Evolutionary conservation across 2,329 filamentous ascomycete species (phyloP).

Genomic region (Coniochaeta prunicola): DNA sequence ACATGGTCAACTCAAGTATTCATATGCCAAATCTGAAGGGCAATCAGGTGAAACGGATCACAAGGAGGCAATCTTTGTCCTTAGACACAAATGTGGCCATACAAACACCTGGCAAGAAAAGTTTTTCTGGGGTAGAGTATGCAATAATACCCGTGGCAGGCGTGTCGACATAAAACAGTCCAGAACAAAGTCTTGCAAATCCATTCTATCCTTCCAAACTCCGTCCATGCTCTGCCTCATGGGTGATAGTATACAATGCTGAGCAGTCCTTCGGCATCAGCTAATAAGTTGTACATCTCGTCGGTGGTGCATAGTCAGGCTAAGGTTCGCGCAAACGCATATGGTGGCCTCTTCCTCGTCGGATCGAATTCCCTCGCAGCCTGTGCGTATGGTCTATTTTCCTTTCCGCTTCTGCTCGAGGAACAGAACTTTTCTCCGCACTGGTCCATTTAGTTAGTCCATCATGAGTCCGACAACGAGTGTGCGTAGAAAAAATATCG

Average conservation of each 20-base stretch:
- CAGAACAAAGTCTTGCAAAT: neutral
- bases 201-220: neutral
- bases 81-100: neutral
- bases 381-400: constrained; percentile 34
- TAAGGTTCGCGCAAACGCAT: neutral
- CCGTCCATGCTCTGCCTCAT: constrained; percentile 1
- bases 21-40: neutral
- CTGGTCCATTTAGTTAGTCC: constrained; percentile 34
- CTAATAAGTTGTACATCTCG: neutral
- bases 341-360: neutral
- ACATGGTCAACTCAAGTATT: neutral
- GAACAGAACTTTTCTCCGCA: constrained; percentile 93
- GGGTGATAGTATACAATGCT: constrained; percentile 2
- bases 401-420: constrained; percentile 82
- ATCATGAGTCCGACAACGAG: neutral
- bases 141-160: neutral
- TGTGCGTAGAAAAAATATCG: neutral
- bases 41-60: too few species aligned
- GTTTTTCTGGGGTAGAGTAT: neutral
- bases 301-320: neutral
- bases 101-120: neutral
- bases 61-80: neutral
- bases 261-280: neutral
- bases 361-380: too few species aligned
- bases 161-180: neutral